Conservation (phyloP, 2,329 filamentous ascomycete species). For the Emergomyces africanus region DNA sequence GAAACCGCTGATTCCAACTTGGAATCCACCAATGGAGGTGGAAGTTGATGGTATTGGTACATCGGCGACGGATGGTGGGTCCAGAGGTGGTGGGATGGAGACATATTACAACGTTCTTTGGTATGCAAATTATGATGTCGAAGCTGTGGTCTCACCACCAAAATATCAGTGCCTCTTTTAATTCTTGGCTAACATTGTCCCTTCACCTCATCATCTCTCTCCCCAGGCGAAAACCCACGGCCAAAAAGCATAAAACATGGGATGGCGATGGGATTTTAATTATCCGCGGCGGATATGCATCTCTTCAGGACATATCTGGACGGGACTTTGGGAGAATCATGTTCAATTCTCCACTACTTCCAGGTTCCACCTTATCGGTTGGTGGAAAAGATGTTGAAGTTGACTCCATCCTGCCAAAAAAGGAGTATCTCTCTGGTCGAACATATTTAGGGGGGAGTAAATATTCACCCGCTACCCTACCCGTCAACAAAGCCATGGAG, state of each 20-base stretch:
- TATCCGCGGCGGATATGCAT: conserved; percentile 44
- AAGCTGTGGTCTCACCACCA: too few relatives aligned
- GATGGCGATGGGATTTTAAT: conserved; percentile 57
- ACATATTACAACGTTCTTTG: conserved; percentile 37
- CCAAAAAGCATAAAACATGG: conserved; percentile 67
- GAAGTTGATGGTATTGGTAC: conserved; percentile 7
- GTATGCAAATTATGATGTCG: conserved; percentile 16
- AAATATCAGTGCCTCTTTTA: background rate
- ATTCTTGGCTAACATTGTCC: background rate
- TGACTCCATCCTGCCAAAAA: conserved; percentile 47
- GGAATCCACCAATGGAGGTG: conserved; percentile 9
- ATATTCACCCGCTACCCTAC: conserved; percentile 5
- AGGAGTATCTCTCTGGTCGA: conserved; percentile 40
- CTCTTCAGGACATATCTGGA: conserved; percentile 50
- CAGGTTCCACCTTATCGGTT: conserved; percentile 49
- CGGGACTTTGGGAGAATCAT: conserved; percentile 48
- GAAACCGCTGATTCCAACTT: conserved; percentile 23
- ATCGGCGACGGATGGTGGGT: background rate
- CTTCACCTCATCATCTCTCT: conserved; percentile 7
- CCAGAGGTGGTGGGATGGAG: conserved; percentile 14
- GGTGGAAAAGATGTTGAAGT: conserved; percentile 58
- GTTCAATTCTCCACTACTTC: conserved; percentile 43
- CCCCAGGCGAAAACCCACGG: conserved; percentile 52
- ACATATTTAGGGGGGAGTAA: conserved; percentile 18
- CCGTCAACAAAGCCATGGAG: conserved; percentile 6